Evolutionary conservation across 2,329 filamentous ascomycete species (phyloP).

Genomic region (Pseudogymnoascus sp.): DNA sequence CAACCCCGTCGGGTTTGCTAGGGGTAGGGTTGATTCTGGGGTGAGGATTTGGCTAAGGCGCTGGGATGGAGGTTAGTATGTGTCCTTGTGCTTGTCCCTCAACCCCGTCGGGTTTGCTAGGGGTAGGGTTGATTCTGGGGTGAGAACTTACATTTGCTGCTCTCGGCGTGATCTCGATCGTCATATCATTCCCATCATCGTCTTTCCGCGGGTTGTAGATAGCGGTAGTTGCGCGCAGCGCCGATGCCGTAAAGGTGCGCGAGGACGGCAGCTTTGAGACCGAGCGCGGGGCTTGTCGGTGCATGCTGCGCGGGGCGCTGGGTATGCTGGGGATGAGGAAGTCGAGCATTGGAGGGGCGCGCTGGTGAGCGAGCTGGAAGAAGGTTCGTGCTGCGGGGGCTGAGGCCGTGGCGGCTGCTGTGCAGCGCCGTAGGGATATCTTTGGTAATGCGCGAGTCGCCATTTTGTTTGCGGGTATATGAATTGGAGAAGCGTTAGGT

Average conservation of each 20-base stretch:
- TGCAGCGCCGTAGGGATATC: slow-evolving; percentile 19
- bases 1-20: background rate
- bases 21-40: background rate
- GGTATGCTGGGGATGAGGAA: slow-evolving; percentile 24
- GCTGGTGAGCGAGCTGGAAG: slow-evolving; percentile 22
- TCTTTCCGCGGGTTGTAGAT: slow-evolving; percentile 66
- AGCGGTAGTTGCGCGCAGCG: slow-evolving; percentile 35
- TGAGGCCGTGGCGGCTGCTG: slow-evolving; percentile 13
- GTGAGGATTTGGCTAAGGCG: slow-evolving; percentile 50
- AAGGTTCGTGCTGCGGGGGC: slow-evolving; percentile 23
- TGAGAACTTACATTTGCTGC: slow-evolving; percentile 58
- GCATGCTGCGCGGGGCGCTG: background rate
- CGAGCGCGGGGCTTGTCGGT: background rate
- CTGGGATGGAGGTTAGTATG: slow-evolving; percentile 14
- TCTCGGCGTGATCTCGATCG: slow-evolving; percentile 72
- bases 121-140: background rate
- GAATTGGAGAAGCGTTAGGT: background rate
- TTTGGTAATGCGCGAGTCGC: slow-evolving; percentile 20
- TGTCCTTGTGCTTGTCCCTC: background rate
- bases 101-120: background rate
- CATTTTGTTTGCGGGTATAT: slow-evolving; percentile 18
- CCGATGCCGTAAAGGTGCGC: slow-evolving; percentile 21
- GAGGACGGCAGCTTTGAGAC: slow-evolving; percentile 3
- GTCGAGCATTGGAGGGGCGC: slow-evolving; percentile 23
- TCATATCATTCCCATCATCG: slow-evolving; percentile 77